Base-by-base conservation (phyloP, 2,329 filamentous ascomycete genomes). In the Leptographium procerum region DNA sequence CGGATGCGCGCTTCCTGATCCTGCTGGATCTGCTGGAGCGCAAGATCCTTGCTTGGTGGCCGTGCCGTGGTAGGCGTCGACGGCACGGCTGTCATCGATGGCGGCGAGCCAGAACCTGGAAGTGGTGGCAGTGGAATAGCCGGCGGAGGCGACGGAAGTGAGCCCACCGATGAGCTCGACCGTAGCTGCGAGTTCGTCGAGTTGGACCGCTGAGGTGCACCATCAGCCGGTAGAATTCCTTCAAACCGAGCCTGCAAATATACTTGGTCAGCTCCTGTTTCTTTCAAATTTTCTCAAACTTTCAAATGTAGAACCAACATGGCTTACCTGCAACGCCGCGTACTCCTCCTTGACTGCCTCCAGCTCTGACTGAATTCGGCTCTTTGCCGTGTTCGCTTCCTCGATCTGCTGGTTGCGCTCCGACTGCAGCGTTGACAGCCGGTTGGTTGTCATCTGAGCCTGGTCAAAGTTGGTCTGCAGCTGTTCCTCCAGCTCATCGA, bases 401-500 rank as follows among this genome's bases (percentile, higher is more conserved):
- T 95, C 89, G 43, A 96, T 73, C 66, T 91, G 85, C 56, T 79
- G 78, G 61, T 85, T 82, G 53, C 87, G 85, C 71, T 91, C 88
- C 22, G 83, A 82, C 68, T 91, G 86, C 54, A 92, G 77, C 53
- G 88, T 86, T 56, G 91, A 96, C 57, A 97, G 76, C 57, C 92
- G 85, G 73, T 96, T 95, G 70, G 83, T 91, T 14, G 86, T 85
- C 60, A 84, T 77, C 68, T 96, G 89, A 61, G 92, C 91, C 69
- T 96, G 89, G 68, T 99, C 94, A 72, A 91, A 99, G 73, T 94
- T 96, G 69, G 82, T 89, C 68, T 92, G 91, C 57, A 99, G 84
- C 71, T 99, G 94, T 66, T 97, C 92, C 72, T 99, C 94, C 6
- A 99, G 84, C 73, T 99, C 92, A 70, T 97, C 90, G 10, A 99